A percentile compares a stretch with the other conserved stretches of the same genome.
phyloP scores from a whole-genome alignment of 495 filamentous ascomycete species.

The Neurospora sp. region DNA sequence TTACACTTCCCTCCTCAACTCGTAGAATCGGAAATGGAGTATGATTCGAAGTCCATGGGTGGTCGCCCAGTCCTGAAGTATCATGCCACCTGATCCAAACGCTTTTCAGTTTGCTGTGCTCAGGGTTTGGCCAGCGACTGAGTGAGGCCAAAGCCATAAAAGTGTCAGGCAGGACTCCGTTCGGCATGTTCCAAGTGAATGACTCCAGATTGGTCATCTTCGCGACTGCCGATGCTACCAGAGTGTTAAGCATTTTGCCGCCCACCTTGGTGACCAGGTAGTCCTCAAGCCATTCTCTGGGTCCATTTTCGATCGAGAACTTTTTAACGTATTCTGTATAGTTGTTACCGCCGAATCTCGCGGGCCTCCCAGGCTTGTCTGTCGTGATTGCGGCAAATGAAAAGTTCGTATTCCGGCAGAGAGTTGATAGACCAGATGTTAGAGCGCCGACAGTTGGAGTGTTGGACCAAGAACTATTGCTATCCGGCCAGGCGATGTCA shows the following conservation, averaged over 20 bases:
- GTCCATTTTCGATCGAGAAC: constrained; percentile 87
- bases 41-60: constrained; percentile 16
- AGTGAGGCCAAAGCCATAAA: constrained; percentile 77
- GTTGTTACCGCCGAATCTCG: constrained; percentile 47
- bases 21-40: constrained; percentile 13
- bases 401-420: constrained; percentile 69
- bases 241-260: constrained; percentile 86
- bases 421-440: constrained; percentile 79
- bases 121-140: constrained; percentile 45
- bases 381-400: not conserved
- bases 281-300: constrained; percentile 70
- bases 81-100: constrained; percentile 91
- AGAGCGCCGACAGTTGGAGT: constrained; percentile 78
- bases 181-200: constrained; percentile 96
- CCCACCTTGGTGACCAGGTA: constrained; percentile 83
- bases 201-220: constrained; percentile 85
- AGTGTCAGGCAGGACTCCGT: constrained; percentile 75
- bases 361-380: not conserved
- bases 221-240: constrained; percentile 76
- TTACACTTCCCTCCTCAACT: constrained; percentile 18
- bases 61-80: constrained; percentile 41
- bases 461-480: constrained; percentile 49
- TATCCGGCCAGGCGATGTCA: constrained; percentile 90
- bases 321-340: constrained; percentile 80
- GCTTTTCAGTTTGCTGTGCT: constrained; percentile 56